Evolutionary conservation across 2,329 filamentous ascomycete genomes (phyloP).

Genomic region (Rhynchosporium secalis): DNA sequence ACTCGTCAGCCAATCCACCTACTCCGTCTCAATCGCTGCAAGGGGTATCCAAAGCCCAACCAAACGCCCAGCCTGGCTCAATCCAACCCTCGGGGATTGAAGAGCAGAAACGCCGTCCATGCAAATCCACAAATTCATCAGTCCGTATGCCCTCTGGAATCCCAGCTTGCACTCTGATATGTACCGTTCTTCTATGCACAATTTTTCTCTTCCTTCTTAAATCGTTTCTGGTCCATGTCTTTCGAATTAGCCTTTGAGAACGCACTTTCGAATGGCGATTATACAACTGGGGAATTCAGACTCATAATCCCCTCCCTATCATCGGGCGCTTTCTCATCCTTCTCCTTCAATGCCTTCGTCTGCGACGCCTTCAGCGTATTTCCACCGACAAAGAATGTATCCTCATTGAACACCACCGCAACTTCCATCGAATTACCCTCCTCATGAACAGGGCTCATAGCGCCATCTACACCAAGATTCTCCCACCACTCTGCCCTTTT

Average conservation of each 20-base stretch:
- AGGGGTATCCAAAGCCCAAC: neutral
- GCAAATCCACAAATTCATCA: neutral
- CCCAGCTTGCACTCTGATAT: neutral
- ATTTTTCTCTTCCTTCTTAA: neutral
- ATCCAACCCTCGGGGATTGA: neutral
- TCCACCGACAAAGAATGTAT: constrained; percentile 1
- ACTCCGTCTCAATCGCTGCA: neutral
- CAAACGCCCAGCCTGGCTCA: neutral
- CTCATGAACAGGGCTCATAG: constrained; percentile 34
- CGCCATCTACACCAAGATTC: constrained; percentile 23
- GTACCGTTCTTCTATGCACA: constrained; percentile 1
- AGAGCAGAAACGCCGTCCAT: constrained; percentile 6
- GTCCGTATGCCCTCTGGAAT: neutral
- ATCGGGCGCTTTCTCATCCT: constrained; percentile 10
- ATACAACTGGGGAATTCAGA: neutral
- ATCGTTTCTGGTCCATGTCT: constrained; percentile 7
- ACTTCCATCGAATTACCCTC: constrained; percentile 30
- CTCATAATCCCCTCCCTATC: neutral
- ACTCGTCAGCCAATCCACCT: constrained; percentile 25
- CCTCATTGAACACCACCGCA: constrained; percentile 3
- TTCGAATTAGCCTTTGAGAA: neutral
- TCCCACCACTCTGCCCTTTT: constrained; percentile 40
- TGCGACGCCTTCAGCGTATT: constrained; percentile 10
- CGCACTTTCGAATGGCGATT: neutral
- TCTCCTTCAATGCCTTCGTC: constrained; percentile 6